These are phyloP conservation scores for Huntiella bhutanensis DNA, from an alignment of 2,329 filamentous ascomycete species.

Conservation along the genomic window DNA sequence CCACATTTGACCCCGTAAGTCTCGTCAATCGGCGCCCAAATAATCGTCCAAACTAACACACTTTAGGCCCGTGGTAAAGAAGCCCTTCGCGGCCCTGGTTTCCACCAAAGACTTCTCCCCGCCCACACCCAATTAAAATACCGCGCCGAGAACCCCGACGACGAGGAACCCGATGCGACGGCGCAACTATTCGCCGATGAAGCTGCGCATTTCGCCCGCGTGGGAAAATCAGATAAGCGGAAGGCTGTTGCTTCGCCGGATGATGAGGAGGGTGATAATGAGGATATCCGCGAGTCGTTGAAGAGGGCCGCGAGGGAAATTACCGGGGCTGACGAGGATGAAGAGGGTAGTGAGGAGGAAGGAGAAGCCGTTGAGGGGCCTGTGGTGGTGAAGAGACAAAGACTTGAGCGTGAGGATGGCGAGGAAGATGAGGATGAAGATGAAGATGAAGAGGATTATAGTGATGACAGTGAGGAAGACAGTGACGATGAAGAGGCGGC, in stretches of 20 bases:
- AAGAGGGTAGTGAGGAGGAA: slow-evolving; percentile 47
- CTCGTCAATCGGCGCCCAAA: slow-evolving; percentile 9
- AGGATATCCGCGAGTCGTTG: slow-evolving; percentile 17
- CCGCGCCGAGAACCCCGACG: slow-evolving; percentile 44
- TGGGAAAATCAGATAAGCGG: slow-evolving; percentile 28
- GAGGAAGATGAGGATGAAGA: slow-evolving; percentile 35
- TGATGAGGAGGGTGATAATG: slow-evolving; percentile 32
- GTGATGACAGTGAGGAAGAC: slow-evolving; percentile 32
- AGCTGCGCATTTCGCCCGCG: slow-evolving; percentile 70
- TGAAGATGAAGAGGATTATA: slow-evolving; percentile 29
- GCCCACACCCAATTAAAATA: slow-evolving; percentile 88
- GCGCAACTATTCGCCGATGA: slow-evolving; percentile 82
- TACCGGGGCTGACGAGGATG: slow-evolving; percentile 33
- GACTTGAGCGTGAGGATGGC: slow-evolving; percentile 67
- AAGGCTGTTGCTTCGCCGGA: slow-evolving; percentile 25
- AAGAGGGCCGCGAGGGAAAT: slow-evolving; percentile 16
- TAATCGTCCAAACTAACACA: not conserved
- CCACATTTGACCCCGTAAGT: slow-evolving; percentile 83
- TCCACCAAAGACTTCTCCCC: slow-evolving; percentile 87
- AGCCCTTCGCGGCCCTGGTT: slow-evolving; percentile 76
- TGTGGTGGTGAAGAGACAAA: slow-evolving; percentile 60
- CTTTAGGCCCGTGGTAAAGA: slow-evolving; percentile 76
- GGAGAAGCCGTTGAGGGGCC: slow-evolving; percentile 47
- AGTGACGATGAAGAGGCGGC: slow-evolving; percentile 74
- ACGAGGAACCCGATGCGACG: slow-evolving; percentile 53